Evolutionary conservation across 108 stramenopile genomes (phyloP).

Genomic region (Skeletonema potamos): DNA sequence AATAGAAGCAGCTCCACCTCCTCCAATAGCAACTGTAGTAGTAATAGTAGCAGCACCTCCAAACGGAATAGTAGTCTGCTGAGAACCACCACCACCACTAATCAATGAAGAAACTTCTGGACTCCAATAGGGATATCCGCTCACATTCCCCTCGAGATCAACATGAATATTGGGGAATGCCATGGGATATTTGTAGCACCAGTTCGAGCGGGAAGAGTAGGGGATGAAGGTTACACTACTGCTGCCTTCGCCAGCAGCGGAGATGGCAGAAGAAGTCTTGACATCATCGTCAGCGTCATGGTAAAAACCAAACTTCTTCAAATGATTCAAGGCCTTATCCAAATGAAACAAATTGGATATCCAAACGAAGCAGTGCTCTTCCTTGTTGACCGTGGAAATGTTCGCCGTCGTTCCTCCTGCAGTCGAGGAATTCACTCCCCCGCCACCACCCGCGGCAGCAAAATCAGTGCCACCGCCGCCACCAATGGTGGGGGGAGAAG

Average conservation of each 20-base stretch:
- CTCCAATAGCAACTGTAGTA: background rate
- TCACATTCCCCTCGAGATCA: background rate
- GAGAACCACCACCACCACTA: too few relatives aligned
- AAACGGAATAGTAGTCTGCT: background rate
- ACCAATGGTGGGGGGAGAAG: background rate
- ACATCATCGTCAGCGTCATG: background rate
- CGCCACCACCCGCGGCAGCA: too few relatives aligned
- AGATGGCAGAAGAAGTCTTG: background rate
- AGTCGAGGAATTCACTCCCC: background rate
- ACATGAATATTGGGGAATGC: slow-evolving; percentile 4
- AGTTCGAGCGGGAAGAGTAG: slow-evolving; percentile 5
- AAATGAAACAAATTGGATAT: slow-evolving; percentile 1
- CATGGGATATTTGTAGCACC: slow-evolving; percentile 7
- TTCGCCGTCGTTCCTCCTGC: background rate
- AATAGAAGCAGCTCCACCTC: background rate
- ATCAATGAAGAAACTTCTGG: background rate
- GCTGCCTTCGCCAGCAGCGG: background rate
- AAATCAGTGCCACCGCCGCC: too few relatives aligned
- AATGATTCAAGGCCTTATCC: background rate
- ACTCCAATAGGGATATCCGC: slow-evolving; percentile 12
- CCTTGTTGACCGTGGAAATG: background rate
- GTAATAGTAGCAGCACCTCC: background rate
- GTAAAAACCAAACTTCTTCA: slow-evolving; percentile 11
- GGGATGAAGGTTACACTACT: slow-evolving; percentile 2
- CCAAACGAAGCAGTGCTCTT: slow-evolving; percentile 22